Evolutionary conservation across 1,284 basidiomycete species (phyloP).

Genomic region (Sporisorium graminicola): DNA sequence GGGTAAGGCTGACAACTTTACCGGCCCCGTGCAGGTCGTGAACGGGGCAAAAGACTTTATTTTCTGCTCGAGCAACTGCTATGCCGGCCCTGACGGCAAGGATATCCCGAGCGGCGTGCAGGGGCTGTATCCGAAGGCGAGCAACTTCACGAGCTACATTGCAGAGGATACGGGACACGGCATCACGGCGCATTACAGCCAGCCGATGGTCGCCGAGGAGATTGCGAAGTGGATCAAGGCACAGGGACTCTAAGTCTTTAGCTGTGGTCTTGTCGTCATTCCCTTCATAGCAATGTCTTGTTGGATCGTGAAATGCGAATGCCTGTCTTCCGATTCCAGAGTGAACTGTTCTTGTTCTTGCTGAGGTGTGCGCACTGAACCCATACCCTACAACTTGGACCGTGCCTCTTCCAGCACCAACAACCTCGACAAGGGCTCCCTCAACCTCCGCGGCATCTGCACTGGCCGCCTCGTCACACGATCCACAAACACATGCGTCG

Average conservation of each 20-base stretch:
- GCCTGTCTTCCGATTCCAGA: no score
- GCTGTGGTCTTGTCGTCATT: no score
- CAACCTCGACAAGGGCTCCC: conserved; percentile 6
- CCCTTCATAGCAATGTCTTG: no score
- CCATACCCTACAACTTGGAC: conserved; percentile 32
- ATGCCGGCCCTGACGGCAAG: conserved; percentile 47
- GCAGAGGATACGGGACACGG: conserved; percentile 50
- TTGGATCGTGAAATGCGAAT: no score
- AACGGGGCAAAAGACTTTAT: conserved; percentile 71
- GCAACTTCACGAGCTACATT: conserved; percentile 46
- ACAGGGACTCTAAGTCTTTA: conserved; percentile 42
- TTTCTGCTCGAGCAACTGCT: conserved; percentile 65
- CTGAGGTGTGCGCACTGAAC: no score
- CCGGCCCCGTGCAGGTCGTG: conserved; percentile 70
- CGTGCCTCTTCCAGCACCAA: conserved; percentile 6
- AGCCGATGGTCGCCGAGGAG: conserved; percentile 29
- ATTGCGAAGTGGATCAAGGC: conserved; percentile 37
- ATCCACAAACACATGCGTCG: conserved; percentile 59
- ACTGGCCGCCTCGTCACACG: conserved; percentile 34
- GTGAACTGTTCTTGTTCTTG: no score
- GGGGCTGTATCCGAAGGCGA: conserved; percentile 44
- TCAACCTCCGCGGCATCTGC: conserved; percentile 27
- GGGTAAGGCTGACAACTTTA: conserved; percentile 61
- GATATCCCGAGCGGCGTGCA: conserved; percentile 30
- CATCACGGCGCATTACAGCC: conserved; percentile 40